Conservation (phyloP, 495 filamentous ascomycete genomes). For the Friedmanniomyces endolithicus region DNA sequence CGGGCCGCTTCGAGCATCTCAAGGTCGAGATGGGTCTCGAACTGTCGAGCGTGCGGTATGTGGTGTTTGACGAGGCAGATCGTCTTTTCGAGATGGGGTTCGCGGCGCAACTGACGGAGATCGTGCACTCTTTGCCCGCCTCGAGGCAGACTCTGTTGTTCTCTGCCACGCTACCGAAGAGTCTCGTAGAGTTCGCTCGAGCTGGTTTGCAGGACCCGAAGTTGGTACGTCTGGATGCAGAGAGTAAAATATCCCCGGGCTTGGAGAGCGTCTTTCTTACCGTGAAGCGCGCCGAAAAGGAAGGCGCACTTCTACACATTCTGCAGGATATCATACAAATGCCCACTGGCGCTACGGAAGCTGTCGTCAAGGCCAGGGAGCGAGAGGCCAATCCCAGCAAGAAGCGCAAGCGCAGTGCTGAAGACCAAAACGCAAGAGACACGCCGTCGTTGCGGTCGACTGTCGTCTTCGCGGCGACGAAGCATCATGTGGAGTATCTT, state of each 20-base stretch:
- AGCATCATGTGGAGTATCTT: slow-evolving; percentile 96
- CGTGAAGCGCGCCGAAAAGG: slow-evolving; percentile 82
- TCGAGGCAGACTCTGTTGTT: slow-evolving; percentile 84
- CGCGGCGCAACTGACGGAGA: slow-evolving; percentile 81
- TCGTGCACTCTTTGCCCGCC: slow-evolving; percentile 72
- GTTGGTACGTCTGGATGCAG: slow-evolving; percentile 77
- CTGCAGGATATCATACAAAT: slow-evolving; percentile 87
- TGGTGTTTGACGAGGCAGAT: slow-evolving; percentile 96
- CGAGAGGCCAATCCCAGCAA: slow-evolving; percentile 28
- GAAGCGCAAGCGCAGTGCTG: slow-evolving; percentile 40
- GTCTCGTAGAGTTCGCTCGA: slow-evolving; percentile 87
- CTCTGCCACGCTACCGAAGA: slow-evolving; percentile 86
- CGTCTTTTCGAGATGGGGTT: slow-evolving; percentile 97
- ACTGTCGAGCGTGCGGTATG: slow-evolving; percentile 72
- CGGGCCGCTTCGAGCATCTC: slow-evolving; percentile 86
- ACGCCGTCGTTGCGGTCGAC: slow-evolving; percentile 71
- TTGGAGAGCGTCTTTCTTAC: slow-evolving; percentile 88
- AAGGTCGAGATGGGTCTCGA: slow-evolving; percentile 91
- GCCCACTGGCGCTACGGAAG: slow-evolving; percentile 60
- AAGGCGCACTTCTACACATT: slow-evolving; percentile 79
- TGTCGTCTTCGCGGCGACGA: slow-evolving; percentile 86
- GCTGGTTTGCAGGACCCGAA: slow-evolving; percentile 84
- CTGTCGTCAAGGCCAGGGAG: slow-evolving; percentile 28
- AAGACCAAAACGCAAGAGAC: slow-evolving; percentile 35
- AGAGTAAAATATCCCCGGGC: slow-evolving; percentile 90